A percentile compares a stretch with the other conserved stretches of the same genome.
These are phyloP conservation scores for Ustilago shanxiensis DNA, from an alignment of 1,284 basidiomycete genomes.

Conservation along the genomic window DNA sequence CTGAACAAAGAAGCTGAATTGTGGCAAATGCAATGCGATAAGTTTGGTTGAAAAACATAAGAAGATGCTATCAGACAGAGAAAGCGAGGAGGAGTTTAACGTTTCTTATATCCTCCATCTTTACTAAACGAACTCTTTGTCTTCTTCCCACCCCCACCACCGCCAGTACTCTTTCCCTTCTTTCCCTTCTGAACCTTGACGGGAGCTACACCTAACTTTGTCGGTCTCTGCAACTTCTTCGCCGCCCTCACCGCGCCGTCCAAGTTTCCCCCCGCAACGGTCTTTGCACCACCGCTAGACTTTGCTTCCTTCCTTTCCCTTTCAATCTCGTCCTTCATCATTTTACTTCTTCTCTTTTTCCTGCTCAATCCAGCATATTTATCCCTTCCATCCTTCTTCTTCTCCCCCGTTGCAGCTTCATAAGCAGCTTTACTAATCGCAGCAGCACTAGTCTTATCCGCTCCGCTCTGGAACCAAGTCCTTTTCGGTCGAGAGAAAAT, in stretches of 20 bases:
- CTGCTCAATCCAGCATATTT: constrained; percentile 64
- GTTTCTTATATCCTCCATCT: constrained; percentile 43
- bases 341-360: constrained; percentile 55
- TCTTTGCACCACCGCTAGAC: constrained; percentile 19
- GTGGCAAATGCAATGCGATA: no score
- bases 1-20: no score
- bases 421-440: constrained; percentile 51
- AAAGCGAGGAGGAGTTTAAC: neutral
- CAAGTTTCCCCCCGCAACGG: constrained; percentile 23
- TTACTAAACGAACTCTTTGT: constrained; percentile 47
- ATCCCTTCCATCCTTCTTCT: constrained; percentile 24
- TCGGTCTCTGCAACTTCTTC: constrained; percentile 61
- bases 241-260: constrained; percentile 62
- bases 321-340: constrained; percentile 63
- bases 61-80: no score
- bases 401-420: constrained; percentile 38
- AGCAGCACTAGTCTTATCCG: constrained; percentile 77
- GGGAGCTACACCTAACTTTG: constrained; percentile 56
- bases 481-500: constrained; percentile 92
- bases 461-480: constrained; percentile 95
- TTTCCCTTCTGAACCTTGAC: constrained; percentile 29
- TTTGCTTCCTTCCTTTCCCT: constrained; percentile 44
- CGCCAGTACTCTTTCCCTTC: constrained; percentile 9
- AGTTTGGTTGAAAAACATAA: no score
- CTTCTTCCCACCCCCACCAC: constrained; percentile 17